A percentile compares a stretch with the other conserved stretches of the same genome.
Evolutionary conservation across 2,329 filamentous ascomycete species (phyloP).

Genomic region (Immersiporthe knoxdaviesiana): DNA sequence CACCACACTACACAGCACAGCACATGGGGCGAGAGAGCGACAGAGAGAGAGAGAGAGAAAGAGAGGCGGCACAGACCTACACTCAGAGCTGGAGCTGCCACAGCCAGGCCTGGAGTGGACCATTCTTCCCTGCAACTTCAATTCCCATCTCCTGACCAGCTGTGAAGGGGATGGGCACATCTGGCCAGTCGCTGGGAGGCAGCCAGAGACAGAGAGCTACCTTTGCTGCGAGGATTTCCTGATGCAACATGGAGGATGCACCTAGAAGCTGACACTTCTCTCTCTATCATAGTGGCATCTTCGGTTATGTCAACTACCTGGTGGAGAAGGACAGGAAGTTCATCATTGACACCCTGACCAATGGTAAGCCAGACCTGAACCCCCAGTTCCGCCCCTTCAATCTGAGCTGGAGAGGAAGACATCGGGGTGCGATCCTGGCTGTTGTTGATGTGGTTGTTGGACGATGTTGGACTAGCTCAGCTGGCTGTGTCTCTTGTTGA

Average conservation of each 20-base stretch:
- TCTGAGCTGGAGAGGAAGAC: not conserved
- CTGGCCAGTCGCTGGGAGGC: constrained; percentile 25
- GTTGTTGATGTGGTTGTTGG: not conserved
- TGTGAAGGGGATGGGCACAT: not conserved
- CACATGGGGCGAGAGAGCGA: not conserved
- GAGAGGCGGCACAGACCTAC: not conserved
- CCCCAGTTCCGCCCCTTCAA: not conserved
- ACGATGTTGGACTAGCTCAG: not conserved
- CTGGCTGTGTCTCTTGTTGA: not conserved
- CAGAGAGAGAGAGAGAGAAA: not conserved
- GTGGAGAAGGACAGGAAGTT: constrained; percentile 98
- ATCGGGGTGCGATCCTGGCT: not conserved
- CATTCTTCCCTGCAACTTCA: not conserved
- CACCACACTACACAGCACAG: not conserved
- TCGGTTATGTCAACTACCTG: constrained; percentile 99
- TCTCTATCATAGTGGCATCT: constrained; percentile 71
- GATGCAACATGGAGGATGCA: constrained; percentile 12
- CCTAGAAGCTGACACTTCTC: constrained; percentile 35
- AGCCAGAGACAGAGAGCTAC: not conserved
- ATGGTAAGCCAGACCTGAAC: constrained; percentile 66
- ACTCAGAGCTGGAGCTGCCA: not conserved
- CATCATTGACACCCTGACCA: constrained; percentile 94
- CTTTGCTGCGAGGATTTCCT: constrained; percentile 12
- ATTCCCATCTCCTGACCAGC: not conserved
- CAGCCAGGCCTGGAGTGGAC: not conserved